Conservation (phyloP, 441 rosid genomes). For the Aquilaria agallochum region DNA sequence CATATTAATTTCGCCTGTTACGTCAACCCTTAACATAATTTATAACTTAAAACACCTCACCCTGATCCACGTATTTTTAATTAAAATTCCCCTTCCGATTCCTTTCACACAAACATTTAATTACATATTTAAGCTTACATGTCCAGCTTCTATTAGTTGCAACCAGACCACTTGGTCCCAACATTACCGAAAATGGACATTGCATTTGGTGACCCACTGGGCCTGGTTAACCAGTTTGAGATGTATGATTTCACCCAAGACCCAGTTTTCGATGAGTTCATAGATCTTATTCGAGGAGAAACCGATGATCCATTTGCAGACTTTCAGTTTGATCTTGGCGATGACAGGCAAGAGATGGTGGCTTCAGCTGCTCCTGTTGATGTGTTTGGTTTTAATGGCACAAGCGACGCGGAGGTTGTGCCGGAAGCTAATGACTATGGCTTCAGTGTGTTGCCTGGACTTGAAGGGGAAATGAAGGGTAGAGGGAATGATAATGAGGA, state of each 20-base stretch:
- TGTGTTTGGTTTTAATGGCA: slow-evolving; percentile 14
- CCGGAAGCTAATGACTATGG: slow-evolving; percentile 25
- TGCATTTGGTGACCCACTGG: slow-evolving; percentile 17
- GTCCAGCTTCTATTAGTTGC: too few species aligned
- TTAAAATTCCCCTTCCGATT: slow-evolving; percentile 1
- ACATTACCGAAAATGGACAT: slow-evolving; percentile 5
- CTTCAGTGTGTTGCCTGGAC: slow-evolving; percentile 30
- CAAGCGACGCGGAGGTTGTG: slow-evolving; percentile 13
- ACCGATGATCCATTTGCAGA: slow-evolving; percentile 22
- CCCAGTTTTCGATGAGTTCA: slow-evolving; percentile 55
- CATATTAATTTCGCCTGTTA: neutral
- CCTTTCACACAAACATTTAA: slow-evolving; percentile 4
- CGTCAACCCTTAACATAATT: neutral
- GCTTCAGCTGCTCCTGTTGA: slow-evolving; percentile 32
- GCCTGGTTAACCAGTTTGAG: slow-evolving; percentile 33
- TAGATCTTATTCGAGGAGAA: slow-evolving; percentile 55
- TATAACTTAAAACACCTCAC: too few species aligned
- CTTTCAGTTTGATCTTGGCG: slow-evolving; percentile 33
- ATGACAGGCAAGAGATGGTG: slow-evolving; percentile 20
- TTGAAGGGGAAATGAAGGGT: slow-evolving; percentile 23
- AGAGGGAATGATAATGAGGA: slow-evolving; percentile 32
- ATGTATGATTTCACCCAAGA: slow-evolving; percentile 43
- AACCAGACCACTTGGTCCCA: neutral
- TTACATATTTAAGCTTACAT: neutral
- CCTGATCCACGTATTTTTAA: neutral